A percentile compares a stretch with the other conserved stretches of the same genome.
phyloP scores from a whole-genome alignment of 148 eudicot species.

The Cornus florida region DNA sequence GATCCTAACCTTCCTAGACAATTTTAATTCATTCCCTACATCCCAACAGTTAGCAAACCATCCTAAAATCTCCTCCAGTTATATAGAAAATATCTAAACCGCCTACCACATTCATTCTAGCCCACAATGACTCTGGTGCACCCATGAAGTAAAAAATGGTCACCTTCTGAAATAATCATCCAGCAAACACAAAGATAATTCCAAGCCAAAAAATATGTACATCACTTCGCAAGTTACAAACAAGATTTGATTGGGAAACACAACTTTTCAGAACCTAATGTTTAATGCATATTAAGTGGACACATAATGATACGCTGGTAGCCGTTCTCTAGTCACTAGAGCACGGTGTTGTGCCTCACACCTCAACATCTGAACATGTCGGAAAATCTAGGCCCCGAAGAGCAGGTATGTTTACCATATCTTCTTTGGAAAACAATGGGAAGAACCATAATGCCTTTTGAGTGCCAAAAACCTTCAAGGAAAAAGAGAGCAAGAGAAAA shows the following conservation, averaged over 20 bases:
- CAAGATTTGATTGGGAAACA: background rate
- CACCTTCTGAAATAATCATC: background rate
- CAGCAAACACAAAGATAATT: no score
- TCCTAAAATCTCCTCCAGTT: no score
- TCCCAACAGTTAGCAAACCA: no score
- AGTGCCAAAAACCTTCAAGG: conserved; percentile 74
- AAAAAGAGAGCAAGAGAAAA: background rate
- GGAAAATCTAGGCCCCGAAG: conserved; percentile 79
- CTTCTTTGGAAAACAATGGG: conserved; percentile 79
- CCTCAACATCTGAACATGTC: conserved; percentile 48
- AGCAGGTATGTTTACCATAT: conserved; percentile 64
- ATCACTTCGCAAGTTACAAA: background rate
- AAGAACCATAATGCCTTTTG: conserved; percentile 74
- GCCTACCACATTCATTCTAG: no score
- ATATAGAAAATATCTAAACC: no score
- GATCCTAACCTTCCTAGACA: no score
- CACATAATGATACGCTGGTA: background rate
- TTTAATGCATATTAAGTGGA: background rate
- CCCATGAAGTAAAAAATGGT: background rate
- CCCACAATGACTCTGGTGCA: no score
- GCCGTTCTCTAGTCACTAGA: background rate
- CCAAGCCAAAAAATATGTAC: background rate
- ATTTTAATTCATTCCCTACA: no score
- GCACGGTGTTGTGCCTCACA: conserved; percentile 9
- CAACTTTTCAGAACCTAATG: conserved; percentile 6